These are phyloP conservation scores for Exutisphaerella laricina DNA, from an alignment of 2,329 filamentous ascomycete species.

Conservation along the genomic window DNA sequence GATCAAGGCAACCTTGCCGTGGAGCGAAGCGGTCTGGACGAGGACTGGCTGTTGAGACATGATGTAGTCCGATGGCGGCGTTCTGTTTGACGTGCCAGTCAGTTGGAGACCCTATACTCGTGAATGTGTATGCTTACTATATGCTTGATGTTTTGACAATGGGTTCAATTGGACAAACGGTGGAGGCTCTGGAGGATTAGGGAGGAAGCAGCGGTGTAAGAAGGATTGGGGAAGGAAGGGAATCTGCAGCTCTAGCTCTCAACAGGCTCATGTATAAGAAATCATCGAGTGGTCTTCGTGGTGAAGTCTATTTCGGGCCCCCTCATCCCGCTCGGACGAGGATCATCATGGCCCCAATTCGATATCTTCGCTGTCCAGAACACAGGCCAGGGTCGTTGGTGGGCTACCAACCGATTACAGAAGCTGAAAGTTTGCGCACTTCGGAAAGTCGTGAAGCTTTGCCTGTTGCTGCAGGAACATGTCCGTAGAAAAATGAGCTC, in stretches of 20 bases:
- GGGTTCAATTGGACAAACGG: too few species aligned
- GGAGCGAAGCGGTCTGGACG: constrained; percentile 46
- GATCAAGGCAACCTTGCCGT: constrained; percentile 54
- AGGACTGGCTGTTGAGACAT: constrained; percentile 32
- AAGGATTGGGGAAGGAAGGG: constrained; percentile 5
- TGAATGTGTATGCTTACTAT: not conserved
- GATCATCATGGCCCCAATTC: too few species aligned
- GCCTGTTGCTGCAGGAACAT: constrained; percentile 2
- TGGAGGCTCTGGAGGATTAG: not conserved
- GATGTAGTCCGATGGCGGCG: constrained; percentile 9
- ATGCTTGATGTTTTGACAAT: too few species aligned
- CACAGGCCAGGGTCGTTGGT: too few species aligned
- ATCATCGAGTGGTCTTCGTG: not conserved
- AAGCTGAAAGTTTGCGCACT: too few species aligned
- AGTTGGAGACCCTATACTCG: not conserved
- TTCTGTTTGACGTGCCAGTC: constrained; percentile 1
- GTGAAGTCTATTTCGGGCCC: not conserved
- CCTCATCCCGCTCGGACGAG: too few species aligned
- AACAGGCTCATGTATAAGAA: constrained; percentile 7
- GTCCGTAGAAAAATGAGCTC: not conserved
- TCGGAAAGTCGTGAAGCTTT: not conserved
- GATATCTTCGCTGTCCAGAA: too few species aligned
- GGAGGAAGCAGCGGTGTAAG: constrained; percentile 16
- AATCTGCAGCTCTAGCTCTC: constrained; percentile 10
- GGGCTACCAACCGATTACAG: too few species aligned